Conservation (phyloP, 192 early-diverging fungal species). For the Linnemannia zychae region DNA sequence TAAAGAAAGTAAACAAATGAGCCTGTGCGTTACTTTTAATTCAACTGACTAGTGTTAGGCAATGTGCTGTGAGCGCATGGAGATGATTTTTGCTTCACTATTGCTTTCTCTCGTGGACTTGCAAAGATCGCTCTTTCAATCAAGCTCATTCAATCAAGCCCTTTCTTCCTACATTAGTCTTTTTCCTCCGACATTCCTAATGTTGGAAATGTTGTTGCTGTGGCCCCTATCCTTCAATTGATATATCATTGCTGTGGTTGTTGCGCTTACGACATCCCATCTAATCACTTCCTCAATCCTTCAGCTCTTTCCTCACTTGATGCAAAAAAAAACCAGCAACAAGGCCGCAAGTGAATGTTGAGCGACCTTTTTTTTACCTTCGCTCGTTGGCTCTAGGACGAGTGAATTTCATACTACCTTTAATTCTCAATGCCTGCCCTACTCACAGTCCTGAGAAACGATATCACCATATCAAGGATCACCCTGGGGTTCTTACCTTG, state of each 20-base stretch:
- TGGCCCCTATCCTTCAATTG: background rate
- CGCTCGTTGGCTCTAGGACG: no score
- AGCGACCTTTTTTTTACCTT: no score
- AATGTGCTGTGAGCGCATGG: background rate
- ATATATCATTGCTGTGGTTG: background rate
- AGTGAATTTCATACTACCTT: no score
- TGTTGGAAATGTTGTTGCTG: background rate
- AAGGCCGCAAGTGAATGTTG: no score
- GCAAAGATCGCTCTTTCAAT: constrained; percentile 1
- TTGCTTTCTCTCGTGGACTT: background rate
- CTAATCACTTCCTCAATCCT: background rate
- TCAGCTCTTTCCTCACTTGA: background rate
- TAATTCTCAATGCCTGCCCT: no score
- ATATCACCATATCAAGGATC: no score
- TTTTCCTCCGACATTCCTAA: constrained; percentile 1
- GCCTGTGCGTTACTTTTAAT: background rate
- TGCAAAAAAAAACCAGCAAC: background rate
- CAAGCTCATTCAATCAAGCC: no score
- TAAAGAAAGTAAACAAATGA: background rate
- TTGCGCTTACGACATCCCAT: background rate
- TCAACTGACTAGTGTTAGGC: background rate
- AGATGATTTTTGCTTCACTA: background rate
- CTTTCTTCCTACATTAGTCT: background rate
- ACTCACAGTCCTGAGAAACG: no score
- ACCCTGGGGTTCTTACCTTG: no score